These are phyloP conservation scores for Capsicum chinense DNA, from an alignment of 257 asterid genomes.

Conservation along the genomic window DNA sequence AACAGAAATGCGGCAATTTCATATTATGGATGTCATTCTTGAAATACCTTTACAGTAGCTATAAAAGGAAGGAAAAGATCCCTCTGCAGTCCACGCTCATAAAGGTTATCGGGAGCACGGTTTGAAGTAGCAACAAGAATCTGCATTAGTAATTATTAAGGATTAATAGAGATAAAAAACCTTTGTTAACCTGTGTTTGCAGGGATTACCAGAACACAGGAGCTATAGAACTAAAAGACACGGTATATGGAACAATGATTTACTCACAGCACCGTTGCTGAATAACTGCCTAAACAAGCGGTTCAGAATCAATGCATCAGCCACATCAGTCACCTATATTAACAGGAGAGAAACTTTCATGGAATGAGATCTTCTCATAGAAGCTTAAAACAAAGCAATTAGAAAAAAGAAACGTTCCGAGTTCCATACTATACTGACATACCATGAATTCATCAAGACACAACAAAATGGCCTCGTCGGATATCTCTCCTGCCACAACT, in stretches of 20 bases:
- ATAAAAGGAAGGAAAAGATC: constrained; percentile 91
- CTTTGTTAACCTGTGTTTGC: background rate
- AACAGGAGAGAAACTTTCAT: constrained; percentile 17
- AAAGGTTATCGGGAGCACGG: constrained; percentile 93
- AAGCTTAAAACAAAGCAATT: background rate
- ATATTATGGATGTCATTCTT: background rate
- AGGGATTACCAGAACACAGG: background rate
- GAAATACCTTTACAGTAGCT: constrained; percentile 72
- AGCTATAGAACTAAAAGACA: background rate
- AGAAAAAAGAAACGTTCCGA: background rate
- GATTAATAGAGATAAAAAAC: background rate
- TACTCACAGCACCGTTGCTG: constrained; percentile 78
- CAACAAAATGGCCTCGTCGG: constrained; percentile 81
- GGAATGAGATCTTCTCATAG: background rate
- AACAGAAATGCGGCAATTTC: background rate
- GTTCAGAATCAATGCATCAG: constrained; percentile 84
- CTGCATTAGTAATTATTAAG: constrained; percentile 42
- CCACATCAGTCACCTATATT: constrained; percentile 85
- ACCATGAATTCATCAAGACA: constrained; percentile 98
- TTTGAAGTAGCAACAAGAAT: constrained; percentile 92
- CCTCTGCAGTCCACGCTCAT: constrained; percentile 90
- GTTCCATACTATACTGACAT: constrained; percentile 27
- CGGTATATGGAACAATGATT: background rate
- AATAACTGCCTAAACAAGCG: constrained; percentile 81
- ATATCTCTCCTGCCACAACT: constrained; percentile 88